Evolutionary conservation across 768 basidiomycete genomes (phyloP).

Genomic region (Xerocomellus dryophilus): DNA sequence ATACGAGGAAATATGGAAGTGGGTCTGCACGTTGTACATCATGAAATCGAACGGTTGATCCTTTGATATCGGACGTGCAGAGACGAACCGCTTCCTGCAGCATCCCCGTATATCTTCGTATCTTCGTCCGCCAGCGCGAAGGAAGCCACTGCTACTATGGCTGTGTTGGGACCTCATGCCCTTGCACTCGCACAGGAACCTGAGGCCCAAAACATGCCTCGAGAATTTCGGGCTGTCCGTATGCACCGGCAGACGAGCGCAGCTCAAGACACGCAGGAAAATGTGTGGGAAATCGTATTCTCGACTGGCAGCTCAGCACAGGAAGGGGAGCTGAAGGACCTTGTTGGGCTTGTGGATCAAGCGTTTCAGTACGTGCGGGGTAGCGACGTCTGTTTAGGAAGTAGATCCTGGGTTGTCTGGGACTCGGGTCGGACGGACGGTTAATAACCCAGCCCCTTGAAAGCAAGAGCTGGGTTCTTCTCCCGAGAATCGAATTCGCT

Average conservation of each 20-base stretch:
- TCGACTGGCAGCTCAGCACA: conserved; percentile 14
- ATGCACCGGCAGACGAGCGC: conserved; percentile 1
- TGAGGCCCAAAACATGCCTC: neutral
- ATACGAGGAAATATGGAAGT: conserved; percentile 28
- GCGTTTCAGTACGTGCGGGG: neutral
- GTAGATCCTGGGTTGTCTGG: conserved; percentile 22
- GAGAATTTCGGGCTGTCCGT: conserved; percentile 17
- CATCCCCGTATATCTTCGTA: conserved; percentile 21
- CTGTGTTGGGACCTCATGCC: conserved; percentile 23
- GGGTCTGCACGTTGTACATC: neutral
- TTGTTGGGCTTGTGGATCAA: conserved; percentile 6
- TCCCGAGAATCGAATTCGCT: too few species aligned
- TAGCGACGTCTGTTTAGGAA: conserved; percentile 5
- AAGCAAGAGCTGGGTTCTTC: too few species aligned
- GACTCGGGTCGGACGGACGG: conserved; percentile 8
- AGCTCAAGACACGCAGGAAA: neutral
- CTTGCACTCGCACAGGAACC: conserved; percentile 21
- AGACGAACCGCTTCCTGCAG: conserved; percentile 16
- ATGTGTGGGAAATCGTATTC: conserved; percentile 10
- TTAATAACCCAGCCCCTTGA: neutral
- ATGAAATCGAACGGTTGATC: neutral
- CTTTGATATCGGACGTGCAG: conserved; percentile 1
- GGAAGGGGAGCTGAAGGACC: conserved; percentile 14
- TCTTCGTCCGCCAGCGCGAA: conserved; percentile 14
- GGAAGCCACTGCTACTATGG: conserved; percentile 20